Conservation (phyloP, 306 rosid genomes). For the Prinsepia uniflora region DNA sequence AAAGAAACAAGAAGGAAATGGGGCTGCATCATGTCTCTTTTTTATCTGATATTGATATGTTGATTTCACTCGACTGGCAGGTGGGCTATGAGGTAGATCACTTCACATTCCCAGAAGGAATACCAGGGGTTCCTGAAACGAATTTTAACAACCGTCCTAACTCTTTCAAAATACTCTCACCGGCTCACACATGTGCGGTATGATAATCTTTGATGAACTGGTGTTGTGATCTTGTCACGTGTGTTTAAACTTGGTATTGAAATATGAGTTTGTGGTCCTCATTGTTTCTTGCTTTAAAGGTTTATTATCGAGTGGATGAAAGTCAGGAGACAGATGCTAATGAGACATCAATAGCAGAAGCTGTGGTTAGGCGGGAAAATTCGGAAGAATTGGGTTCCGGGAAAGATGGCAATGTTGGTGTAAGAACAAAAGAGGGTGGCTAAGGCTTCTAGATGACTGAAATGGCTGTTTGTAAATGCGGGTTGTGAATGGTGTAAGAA, state of each 20-base stretch:
- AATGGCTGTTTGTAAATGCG: background rate
- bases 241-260: background rate
- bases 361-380: constrained; percentile 4
- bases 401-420: constrained; percentile 15
- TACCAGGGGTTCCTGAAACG: constrained; percentile 84
- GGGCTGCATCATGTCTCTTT: background rate
- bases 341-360: constrained; percentile 23
- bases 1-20: background rate
- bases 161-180: constrained; percentile 84
- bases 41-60: background rate
- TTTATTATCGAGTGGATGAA: constrained; percentile 62
- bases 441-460: constrained; percentile 2
- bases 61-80: constrained; percentile 36
- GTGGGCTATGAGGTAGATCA: constrained; percentile 72
- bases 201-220: constrained; percentile 16
- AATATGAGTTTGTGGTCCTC: background rate
- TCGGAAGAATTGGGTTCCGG: constrained; percentile 16
- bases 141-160: constrained; percentile 94
- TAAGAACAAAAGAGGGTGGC: background rate
- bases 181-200: constrained; percentile 78
- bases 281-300: constrained; percentile 32
- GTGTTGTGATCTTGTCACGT: background rate
- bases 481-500: constrained; percentile 7
- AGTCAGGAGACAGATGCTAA: constrained; percentile 34
- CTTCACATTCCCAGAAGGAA: constrained; percentile 90